Evolutionary conservation across 208 protist species (phyloP).

Genomic region (Leishmania amazonensis): DNA sequence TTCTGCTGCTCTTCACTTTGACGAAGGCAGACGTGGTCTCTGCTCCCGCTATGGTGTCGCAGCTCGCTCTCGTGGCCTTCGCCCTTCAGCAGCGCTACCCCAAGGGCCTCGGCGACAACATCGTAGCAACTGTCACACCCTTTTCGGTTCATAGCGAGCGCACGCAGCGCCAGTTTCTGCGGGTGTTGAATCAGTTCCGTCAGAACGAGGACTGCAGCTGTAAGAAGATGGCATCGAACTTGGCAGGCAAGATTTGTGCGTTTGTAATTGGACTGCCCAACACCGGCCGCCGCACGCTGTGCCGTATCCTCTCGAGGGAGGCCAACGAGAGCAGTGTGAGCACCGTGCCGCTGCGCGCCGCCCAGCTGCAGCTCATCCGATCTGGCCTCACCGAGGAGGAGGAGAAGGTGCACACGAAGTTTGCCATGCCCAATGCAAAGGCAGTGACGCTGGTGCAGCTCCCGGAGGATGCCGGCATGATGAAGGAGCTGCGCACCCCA

Average conservation of each 20-base stretch:
- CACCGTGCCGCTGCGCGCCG: conserved; percentile 70
- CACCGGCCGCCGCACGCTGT: conserved; percentile 70
- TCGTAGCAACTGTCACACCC: conserved; percentile 54
- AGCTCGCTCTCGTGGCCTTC: conserved; percentile 69
- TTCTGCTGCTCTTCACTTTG: conserved; percentile 78
- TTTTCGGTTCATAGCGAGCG: conserved; percentile 73
- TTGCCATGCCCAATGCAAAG: conserved; percentile 84
- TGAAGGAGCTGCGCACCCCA: conserved; percentile 50
- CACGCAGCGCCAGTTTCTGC: conserved; percentile 54
- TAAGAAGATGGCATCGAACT: conserved; percentile 64
- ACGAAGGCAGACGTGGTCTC: conserved; percentile 86
- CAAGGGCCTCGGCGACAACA: conserved; percentile 39
- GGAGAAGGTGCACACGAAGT: conserved; percentile 52
- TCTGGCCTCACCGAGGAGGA: conserved; percentile 32
- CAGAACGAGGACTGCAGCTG: conserved; percentile 52
- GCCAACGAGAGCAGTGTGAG: conserved; percentile 59
- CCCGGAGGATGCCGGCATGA: conserved; percentile 63
- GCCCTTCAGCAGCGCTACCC: conserved; percentile 67
- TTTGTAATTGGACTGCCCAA: conserved; percentile 87
- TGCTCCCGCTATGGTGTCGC: conserved; percentile 65
- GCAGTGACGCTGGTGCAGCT: conserved; percentile 78
- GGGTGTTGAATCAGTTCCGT: conserved; percentile 70
- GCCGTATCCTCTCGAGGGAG: conserved; percentile 51
- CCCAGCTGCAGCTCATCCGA: conserved; percentile 76
- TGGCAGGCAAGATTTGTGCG: conserved; percentile 73